phyloP scores from a whole-genome alignment of 2,329 filamentous ascomycete species.

The Hymenoscyphus fructigenus region DNA sequence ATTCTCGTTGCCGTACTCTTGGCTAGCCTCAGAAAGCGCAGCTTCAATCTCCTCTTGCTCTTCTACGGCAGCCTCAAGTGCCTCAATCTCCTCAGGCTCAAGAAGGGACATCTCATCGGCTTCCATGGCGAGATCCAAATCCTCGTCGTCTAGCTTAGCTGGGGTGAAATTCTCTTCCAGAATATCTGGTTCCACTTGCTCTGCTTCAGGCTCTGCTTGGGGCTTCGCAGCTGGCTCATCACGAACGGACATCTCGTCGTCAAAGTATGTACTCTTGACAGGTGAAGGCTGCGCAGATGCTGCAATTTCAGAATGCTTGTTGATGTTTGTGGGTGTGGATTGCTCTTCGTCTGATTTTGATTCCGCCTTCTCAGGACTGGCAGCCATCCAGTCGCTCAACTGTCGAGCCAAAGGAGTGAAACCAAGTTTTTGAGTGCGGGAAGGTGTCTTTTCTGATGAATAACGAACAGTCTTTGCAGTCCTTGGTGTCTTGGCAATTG shows the following conservation, averaged over 20 bases:
- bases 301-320: slow-evolving; percentile 1
- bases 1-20: slow-evolving; percentile 69
- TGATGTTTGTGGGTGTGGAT: slow-evolving; percentile 19
- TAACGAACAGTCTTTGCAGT: slow-evolving; percentile 21
- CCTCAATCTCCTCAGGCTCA: slow-evolving; percentile 39
- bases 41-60: slow-evolving; percentile 6
- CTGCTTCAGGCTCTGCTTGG: slow-evolving; percentile 36
- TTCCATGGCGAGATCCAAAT: slow-evolving; percentile 56
- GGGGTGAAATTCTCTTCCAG: slow-evolving; percentile 43
- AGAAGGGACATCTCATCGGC: slow-evolving; percentile 60
- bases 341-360: slow-evolving; percentile 7
- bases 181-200: slow-evolving; percentile 39
- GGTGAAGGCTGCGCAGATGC: slow-evolving; percentile 31
- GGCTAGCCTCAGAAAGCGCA: slow-evolving; percentile 55
- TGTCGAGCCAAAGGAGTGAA: slow-evolving; percentile 65
- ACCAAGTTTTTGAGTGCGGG: slow-evolving; percentile 42
- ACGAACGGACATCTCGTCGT: slow-evolving; percentile 57
- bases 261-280: slow-evolving; percentile 54
- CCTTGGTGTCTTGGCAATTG: slow-evolving; percentile 27
- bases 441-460: slow-evolving; percentile 13
- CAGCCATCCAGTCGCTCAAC: slow-evolving; percentile 61
- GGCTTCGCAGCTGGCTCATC: slow-evolving; percentile 34
- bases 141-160: slow-evolving; percentile 52
- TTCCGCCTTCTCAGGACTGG: slow-evolving; percentile 52
- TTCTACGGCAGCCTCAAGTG: slow-evolving; percentile 8